Evolutionary conservation across 2,329 filamentous ascomycete species (phyloP), one percentile per base, ranked within the genome.

Genomic region (Xylaria sp.): DNA sequence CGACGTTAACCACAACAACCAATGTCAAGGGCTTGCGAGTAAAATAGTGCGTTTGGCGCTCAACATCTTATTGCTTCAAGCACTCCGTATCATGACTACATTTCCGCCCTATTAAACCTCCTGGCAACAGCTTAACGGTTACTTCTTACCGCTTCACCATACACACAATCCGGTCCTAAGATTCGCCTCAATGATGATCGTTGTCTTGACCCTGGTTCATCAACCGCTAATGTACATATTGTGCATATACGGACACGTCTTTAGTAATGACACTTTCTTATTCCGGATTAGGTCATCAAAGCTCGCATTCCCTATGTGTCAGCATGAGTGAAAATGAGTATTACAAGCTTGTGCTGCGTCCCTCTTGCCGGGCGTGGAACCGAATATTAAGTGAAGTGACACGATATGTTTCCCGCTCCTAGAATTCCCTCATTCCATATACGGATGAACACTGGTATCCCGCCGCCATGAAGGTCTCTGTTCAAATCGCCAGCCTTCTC

Each of bases 261-360:
- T 38, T 55, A 55, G 51, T 58, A 64, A 64, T 58, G 45, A 11
- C 31, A 61, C 50, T 65, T 67, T 65, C 65, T 67, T 33, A 39
- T 53, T 67, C 49, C 15, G 61, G 65, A 29, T 51, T 67, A 67
- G 65, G 45, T 29, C 29, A 22, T 53, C 36, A 42, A 57, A 38
- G 10, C 17, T 63, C 60, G 22, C 20, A 56, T 60, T 36, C 20
- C 22, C 61, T 57, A 47, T 65, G 33, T 57, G 65, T 67, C 61
- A 67, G 61, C 65, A 56, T 3, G 13, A 47, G 31, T 36, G 61
- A 61, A 25, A 27, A 51, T 44, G 29, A 55, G 36, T 15, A 20
- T 55, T 31, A 6, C 31, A 36, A 59, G 61, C 42, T 31, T 15
- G 33, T 22, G 20, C 25, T 36, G 29, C 50, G 29, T 17, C 33